Conservation (phyloP, 2,329 filamentous ascomycete species). For the Endoconidiophora laricicola region DNA sequence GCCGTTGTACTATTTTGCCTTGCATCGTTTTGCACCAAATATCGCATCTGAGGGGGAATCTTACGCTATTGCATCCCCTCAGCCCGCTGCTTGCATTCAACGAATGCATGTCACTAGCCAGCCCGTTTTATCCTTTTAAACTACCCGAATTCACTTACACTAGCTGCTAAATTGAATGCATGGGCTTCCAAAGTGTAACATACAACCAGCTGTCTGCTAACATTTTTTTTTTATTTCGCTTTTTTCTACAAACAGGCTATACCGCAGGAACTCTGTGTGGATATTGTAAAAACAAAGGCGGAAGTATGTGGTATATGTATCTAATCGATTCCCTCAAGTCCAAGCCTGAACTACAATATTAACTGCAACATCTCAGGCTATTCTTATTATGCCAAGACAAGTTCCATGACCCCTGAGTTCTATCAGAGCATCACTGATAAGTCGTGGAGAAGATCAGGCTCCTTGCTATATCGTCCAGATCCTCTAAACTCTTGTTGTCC, state of each 20-base stretch:
- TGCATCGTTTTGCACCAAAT: too few relatives aligned
- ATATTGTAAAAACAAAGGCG: conserved; percentile 3
- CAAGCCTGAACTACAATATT: conserved; percentile 15
- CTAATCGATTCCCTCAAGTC: not conserved
- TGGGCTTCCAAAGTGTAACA: too few relatives aligned
- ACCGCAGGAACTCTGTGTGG: conserved; percentile 3
- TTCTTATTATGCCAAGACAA: conserved; percentile 53
- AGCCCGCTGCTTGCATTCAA: too few relatives aligned
- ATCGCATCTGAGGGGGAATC: too few relatives aligned
- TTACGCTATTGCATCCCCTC: too few relatives aligned
- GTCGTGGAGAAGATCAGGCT: conserved; percentile 61
- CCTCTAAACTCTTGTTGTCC: conserved; percentile 73
- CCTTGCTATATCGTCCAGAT: conserved; percentile 61
- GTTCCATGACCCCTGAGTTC: conserved; percentile 42
- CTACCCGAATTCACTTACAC: too few relatives aligned
- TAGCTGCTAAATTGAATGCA: too few relatives aligned
- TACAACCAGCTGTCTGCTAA: too few relatives aligned
- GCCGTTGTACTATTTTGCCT: too few relatives aligned
- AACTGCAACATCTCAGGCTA: conserved; percentile 33
- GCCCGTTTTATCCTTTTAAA: too few relatives aligned
- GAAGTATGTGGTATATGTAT: conserved; percentile 4
- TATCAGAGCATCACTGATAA: conserved; percentile 60
- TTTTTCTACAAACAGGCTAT: conserved; percentile 2
- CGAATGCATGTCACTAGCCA: too few relatives aligned
- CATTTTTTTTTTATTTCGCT: too few relatives aligned